Percentiles rank a stretch among this genome's conserved stretches.
These are phyloP conservation scores for Ophiostoma ulmi DNA, from an alignment of 2,329 filamentous ascomycete species.

Conservation along the genomic window DNA sequence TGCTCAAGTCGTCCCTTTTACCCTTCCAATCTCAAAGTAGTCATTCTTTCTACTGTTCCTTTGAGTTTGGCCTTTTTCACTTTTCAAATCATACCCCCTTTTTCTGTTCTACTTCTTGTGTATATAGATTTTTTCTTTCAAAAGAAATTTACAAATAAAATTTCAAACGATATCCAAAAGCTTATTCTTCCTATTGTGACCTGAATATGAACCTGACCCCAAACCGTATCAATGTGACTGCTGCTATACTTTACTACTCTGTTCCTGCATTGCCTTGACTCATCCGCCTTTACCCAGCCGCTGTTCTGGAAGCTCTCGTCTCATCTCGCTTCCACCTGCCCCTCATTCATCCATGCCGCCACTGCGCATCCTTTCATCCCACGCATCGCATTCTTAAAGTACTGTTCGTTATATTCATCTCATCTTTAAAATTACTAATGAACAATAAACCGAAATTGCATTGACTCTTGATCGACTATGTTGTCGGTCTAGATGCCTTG, in stretches of 20 bases:
- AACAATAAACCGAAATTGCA: too few relatives aligned
- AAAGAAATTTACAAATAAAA: neutral
- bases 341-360: too few relatives aligned
- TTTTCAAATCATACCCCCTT: conserved; percentile 11
- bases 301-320: neutral
- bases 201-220: neutral
- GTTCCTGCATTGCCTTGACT: neutral
- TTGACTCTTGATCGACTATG: neutral
- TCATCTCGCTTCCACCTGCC: neutral
- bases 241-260: neutral
- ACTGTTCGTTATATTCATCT: too few relatives aligned
- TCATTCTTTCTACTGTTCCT: conserved; percentile 1
- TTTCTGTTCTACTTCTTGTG: conserved; percentile 3
- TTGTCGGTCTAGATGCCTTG: neutral
- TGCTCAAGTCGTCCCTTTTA: neutral
- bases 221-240: too few relatives aligned
- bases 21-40: conserved; percentile 3
- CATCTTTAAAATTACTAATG: too few relatives aligned
- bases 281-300: neutral
- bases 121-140: conserved; percentile 8
- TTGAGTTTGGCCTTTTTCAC: neutral
- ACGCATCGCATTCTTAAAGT: too few relatives aligned
- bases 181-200: neutral
- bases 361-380: too few relatives aligned
- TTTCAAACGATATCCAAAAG: neutral